These are phyloP conservation scores for Hyaloperonospora brassicae DNA, from an alignment of 352 stramenopile genomes.

Conservation along the genomic window DNA sequence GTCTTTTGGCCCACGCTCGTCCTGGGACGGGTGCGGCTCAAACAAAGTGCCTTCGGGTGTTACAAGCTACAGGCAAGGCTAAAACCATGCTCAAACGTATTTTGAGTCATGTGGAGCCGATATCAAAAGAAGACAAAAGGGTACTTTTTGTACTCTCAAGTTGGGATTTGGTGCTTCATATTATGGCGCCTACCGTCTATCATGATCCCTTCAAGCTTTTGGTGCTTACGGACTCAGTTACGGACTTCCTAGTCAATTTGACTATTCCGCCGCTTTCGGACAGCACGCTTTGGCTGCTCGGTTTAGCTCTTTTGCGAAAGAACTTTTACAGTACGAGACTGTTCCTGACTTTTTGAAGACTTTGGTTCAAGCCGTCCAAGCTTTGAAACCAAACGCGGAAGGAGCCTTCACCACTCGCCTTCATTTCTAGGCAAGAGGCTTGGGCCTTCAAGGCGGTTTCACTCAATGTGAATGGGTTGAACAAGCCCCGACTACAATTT, in stretches of 20 bases:
- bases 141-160: too few relatives aligned
- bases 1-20: background rate
- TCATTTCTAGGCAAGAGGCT: background rate
- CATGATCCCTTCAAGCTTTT: background rate
- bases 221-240: background rate
- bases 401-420: background rate
- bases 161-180: too few relatives aligned
- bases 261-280: background rate
- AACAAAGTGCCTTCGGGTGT: too few relatives aligned
- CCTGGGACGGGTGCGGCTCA: background rate
- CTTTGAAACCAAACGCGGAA: background rate
- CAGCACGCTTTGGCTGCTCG: background rate
- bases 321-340: background rate
- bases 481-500: background rate
- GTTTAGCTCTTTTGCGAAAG: background rate
- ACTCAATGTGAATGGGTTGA: background rate
- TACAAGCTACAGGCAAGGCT: too few relatives aligned
- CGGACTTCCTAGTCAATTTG: background rate
- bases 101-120: too few relatives aligned
- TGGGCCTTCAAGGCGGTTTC: background rate
- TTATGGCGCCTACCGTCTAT: background rate
- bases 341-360: background rate
- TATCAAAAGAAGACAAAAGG: too few relatives aligned
- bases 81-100: too few relatives aligned
- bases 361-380: background rate